Conservation (phyloP, 2,329 filamentous ascomycete species). For the Penicillium corylophilum region DNA sequence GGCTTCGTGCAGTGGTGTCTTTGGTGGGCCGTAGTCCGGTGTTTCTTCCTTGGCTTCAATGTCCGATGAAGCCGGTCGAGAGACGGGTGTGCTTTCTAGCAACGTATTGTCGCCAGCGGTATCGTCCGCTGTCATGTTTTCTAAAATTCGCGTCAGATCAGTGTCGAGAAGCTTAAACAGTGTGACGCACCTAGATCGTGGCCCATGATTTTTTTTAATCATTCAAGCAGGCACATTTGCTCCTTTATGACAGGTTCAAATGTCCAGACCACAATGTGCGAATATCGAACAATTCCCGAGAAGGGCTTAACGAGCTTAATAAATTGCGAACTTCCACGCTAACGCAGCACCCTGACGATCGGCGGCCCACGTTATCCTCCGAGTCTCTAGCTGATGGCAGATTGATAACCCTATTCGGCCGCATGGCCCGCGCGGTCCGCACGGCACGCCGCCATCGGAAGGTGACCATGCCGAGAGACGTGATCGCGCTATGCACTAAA, state of each 20-base stretch:
- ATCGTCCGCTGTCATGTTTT: not conserved
- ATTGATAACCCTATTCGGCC: constrained; percentile 12
- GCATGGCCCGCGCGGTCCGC: constrained; percentile 13
- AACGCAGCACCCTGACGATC: constrained; percentile 3
- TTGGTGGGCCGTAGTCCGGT: constrained; percentile 2
- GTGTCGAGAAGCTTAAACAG: not conserved
- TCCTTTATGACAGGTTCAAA: not conserved
- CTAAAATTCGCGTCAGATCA: not conserved
- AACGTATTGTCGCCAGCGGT: not conserved
- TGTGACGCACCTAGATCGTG: constrained; percentile 1
- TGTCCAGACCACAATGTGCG: not conserved
- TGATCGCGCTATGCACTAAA: not conserved
- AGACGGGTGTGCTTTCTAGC: not conserved
- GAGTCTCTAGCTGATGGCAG: too few relatives aligned
- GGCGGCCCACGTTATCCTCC: not conserved
- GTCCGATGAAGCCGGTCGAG: not conserved
- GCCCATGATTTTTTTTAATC: not conserved
- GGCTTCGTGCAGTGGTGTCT: constrained; percentile 25
- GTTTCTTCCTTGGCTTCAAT: constrained; percentile 9
- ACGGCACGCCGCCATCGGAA: not conserved
- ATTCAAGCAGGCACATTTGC: not conserved
- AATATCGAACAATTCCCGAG: not conserved
- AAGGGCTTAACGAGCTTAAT: not conserved
- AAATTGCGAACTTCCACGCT: not conserved
- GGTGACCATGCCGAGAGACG: not conserved